Evolutionary conservation across 176 grass and related monocot genomes (phyloP), one percentile per base, ranked within the genome.

Genomic region (Echinochloa phyllopogon): DNA sequence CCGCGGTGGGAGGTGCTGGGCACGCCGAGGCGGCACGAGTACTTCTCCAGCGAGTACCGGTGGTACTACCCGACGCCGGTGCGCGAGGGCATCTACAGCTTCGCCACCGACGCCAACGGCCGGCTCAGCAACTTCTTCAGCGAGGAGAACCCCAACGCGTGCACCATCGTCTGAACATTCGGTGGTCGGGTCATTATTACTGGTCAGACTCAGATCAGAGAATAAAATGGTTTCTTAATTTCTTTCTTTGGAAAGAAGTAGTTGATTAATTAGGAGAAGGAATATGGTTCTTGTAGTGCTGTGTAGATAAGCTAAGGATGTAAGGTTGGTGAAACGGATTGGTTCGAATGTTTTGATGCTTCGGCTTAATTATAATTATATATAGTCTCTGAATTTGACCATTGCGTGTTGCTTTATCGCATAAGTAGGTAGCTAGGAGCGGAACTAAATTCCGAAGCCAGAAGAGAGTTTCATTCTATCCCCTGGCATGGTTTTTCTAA

Each of bases 111-210:
- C 43, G 82, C 90, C 42, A 92, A 94, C 87, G 71, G 71, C 71
- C 88, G 92, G 27, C 74, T 97, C 14, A 92, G 88, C 38, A 79
- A 88, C 66, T 92, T 97, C 81, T 94, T 97, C 86, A 97, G 94
- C 82, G 94, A 97, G 90, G 94, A 97, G 90, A 97, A 97, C 90
- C 94, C 94, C 24, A 94, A 97, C 85, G 92, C 94, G 11, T 97
- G 94, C 71, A 83, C 60, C 75, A 97, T 97, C 62, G 83, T 66
- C 18, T 97, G 25, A 61, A 43, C 48, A 33, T 16, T 36, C 24
- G 14, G 24, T 52, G 15, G 13, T 16, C 3, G 20, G 1, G 48
- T 48, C 21, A 63, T 15, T 11, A 63, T 15, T 11, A 49, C 39
- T 21, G 58, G 82, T 49, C 43, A 27, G 48, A 5, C 10, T 49